Evolutionary conservation across 805 yeast genomes (phyloP).

Genomic region (Spathaspora boniae): DNA sequence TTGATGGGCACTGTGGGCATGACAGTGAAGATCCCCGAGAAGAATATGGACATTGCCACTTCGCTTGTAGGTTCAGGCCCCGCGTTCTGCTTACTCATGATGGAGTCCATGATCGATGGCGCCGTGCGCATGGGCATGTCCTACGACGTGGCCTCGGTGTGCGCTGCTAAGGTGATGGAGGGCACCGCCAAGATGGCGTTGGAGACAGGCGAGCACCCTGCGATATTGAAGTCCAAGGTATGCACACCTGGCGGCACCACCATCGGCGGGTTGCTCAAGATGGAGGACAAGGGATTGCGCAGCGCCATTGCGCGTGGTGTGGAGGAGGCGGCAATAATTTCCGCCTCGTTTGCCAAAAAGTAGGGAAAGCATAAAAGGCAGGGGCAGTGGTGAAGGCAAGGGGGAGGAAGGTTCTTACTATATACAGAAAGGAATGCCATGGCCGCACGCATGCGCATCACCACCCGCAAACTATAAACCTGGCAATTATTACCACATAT

Average conservation of each 20-base stretch:
- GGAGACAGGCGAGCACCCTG: conserved; percentile 82
- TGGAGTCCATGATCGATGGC: conserved; percentile 91
- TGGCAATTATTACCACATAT: neutral
- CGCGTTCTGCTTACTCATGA: conserved; percentile 83
- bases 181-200: conserved; percentile 92
- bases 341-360: conserved; percentile 47
- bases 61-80: conserved; percentile 96
- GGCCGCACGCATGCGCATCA: too few relatives aligned
- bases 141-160: conserved; percentile 70
- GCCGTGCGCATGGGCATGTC: conserved; percentile 95
- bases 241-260: conserved; percentile 99
- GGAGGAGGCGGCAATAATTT: conserved; percentile 86
- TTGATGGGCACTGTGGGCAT: conserved; percentile 65
- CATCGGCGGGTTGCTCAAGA: conserved; percentile 86
- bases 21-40: conserved; percentile 72
- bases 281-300: conserved; percentile 91
- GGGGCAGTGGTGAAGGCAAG: too few relatives aligned
- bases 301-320: conserved; percentile 85
- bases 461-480: neutral
- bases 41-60: conserved; percentile 95
- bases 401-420: too few relatives aligned
- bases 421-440: too few relatives aligned
- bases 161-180: conserved; percentile 91
- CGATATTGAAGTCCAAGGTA: conserved; percentile 77
- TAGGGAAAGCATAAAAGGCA: conserved; percentile 8